Evolutionary conservation across 306 rosid species (phyloP), one percentile per base, ranked within the genome.

Genomic region (Echinosophora koreensis): DNA sequence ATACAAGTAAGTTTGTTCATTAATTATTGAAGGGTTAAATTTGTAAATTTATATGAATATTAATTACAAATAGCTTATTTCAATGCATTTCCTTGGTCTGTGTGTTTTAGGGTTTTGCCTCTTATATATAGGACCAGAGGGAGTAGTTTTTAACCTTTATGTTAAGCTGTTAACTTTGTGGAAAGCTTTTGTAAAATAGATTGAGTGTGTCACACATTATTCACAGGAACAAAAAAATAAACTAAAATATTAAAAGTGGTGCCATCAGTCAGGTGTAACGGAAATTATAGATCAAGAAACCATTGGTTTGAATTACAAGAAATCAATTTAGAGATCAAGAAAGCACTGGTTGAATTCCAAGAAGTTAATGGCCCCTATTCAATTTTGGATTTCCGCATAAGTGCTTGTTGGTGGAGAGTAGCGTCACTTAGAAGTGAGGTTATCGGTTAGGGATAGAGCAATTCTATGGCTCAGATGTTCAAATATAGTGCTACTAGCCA

Each of bases 341-440:
- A n/a, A n/a, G n/a, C n/a, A n/a, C n/a, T n/a, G 14, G 16, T 44
- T 44, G 9, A 59, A 55, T 71, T 27, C 14, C 15, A 27, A 12
- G 35, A 47, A 57, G 67, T 49, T 50, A 62, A 16, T 4, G 16
- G n/a, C n/a, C 39, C 12, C 14, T 15, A 10, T 61, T 70, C 75
- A 41, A 39, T 37, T 50, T 68, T 62, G 42, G 61, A 28, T 73
- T 51, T 51, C 0, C 13, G 8, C n/a, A 51, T 6, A 62, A 69
- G 55, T 70, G 69, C 22, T 39, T n/a, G 73, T 54, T 39, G 47
- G 66, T 61, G 27, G 78, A 67, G 30, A 32, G 64, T 82, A 80
- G 78, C 89, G 87, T 90, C 52, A 30, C 88, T 80, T 80, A 41
- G 77, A 89, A 89, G 94, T 66, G 60, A 84, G 76, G 70, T 71